Conservation (phyloP, 2,329 filamentous ascomycete species). For the Chrysosporium keratinophilum region DNA sequence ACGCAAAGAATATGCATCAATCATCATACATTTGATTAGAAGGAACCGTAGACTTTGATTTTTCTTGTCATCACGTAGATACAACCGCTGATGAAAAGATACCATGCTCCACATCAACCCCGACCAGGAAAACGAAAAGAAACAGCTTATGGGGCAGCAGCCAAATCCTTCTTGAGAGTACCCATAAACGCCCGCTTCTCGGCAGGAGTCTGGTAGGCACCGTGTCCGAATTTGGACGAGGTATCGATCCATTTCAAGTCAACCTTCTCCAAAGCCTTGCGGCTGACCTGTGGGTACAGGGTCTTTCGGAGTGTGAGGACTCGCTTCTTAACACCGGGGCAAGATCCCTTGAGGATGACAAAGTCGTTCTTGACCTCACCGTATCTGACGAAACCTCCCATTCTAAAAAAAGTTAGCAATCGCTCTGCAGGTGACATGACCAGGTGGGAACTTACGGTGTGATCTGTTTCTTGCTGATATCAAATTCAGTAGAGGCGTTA, state of each 20-base stretch:
- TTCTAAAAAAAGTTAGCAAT: slow-evolving; percentile 46
- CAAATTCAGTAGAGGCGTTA: slow-evolving; percentile 89
- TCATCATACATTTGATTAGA: slow-evolving; percentile 10
- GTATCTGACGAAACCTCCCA: slow-evolving; percentile 99
- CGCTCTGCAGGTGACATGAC: background rate
- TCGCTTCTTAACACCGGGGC: slow-evolving; percentile 98
- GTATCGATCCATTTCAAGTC: slow-evolving; percentile 99
- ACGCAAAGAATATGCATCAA: background rate
- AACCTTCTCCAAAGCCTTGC: slow-evolving; percentile 96
- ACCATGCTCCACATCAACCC: slow-evolving; percentile 13
- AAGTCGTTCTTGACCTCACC: slow-evolving; percentile 99
- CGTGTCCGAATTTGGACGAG: slow-evolving; percentile 99
- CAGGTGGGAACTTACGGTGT: slow-evolving; percentile 69
- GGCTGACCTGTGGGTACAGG: slow-evolving; percentile 93
- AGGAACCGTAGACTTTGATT: slow-evolving; percentile 10
- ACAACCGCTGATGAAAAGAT: slow-evolving; percentile 12
- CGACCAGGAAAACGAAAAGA: slow-evolving; percentile 4
- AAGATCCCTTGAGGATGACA: slow-evolving; percentile 92
- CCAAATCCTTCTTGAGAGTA: slow-evolving; percentile 97
- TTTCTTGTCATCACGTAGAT: slow-evolving; percentile 10
- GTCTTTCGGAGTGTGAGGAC: slow-evolving; percentile 98
- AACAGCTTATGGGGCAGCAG: slow-evolving; percentile 27
- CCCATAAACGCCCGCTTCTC: slow-evolving; percentile 98
- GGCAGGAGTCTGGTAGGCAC: slow-evolving; percentile 94
- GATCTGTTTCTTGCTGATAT: slow-evolving; percentile 98